phyloP scores from a whole-genome alignment of 495 filamentous ascomycete genomes.

The Daldinia decipiens region DNA sequence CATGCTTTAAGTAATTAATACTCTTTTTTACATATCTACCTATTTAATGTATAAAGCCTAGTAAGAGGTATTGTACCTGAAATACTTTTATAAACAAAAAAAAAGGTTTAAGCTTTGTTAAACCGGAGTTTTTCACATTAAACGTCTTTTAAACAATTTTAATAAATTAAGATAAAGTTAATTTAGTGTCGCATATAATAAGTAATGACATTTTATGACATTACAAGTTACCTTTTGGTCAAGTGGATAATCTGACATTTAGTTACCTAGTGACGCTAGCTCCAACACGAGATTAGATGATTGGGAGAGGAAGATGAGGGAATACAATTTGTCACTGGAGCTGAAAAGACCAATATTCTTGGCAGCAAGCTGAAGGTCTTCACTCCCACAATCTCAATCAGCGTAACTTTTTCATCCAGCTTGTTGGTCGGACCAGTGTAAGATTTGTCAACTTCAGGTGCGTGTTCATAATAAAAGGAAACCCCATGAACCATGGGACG shows the following conservation, averaged over 20 bases:
- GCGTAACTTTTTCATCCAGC: not conserved
- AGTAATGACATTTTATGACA: too few species aligned
- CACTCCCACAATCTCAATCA: conserved; percentile 13
- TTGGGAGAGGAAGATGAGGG: conserved; percentile 1
- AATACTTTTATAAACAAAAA: not conserved
- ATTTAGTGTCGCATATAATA: too few species aligned
- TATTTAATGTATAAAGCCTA: not conserved
- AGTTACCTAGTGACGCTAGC: not conserved
- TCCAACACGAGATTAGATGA: not conserved
- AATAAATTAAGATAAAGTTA: not conserved
- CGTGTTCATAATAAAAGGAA: not conserved
- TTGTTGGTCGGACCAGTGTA: not conserved
- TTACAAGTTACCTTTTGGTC: too few species aligned
- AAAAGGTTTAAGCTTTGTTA: too few species aligned
- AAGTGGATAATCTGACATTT: too few species aligned
- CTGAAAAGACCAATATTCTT: conserved; percentile 24
- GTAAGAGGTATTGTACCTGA: not conserved
- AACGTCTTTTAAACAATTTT: not conserved
- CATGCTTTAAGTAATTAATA: not conserved
- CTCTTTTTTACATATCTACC: too few species aligned
- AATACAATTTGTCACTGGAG: not conserved
- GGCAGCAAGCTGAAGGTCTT: conserved; percentile 20
- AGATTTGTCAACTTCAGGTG: not conserved
- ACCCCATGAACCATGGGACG: conserved; percentile 13
- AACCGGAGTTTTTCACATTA: not conserved